phyloP scores from a whole-genome alignment of 345 rosid genomes.

The Lumnitzera racemosa region DNA sequence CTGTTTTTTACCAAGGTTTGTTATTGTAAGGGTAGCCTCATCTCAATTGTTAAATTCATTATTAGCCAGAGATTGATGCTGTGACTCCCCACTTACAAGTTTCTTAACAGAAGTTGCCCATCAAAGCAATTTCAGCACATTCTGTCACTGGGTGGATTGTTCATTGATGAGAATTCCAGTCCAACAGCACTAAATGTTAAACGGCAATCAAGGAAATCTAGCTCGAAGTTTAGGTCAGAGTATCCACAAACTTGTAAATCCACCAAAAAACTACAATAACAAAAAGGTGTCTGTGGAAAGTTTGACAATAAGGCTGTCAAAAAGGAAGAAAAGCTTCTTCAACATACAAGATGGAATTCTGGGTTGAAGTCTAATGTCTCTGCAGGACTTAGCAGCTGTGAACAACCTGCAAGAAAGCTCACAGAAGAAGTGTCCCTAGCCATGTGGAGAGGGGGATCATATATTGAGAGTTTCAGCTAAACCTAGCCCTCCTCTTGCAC shows the following conservation, averaged over 20 bases:
- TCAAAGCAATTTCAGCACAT: constrained; percentile 69
- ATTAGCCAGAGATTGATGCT: too few relatives aligned
- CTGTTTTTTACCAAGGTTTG: too few relatives aligned
- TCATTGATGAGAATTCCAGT: constrained; percentile 33
- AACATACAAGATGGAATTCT: constrained; percentile 67
- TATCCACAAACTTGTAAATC: constrained; percentile 21
- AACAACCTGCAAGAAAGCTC: constrained; percentile 7
- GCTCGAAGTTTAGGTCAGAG: constrained; percentile 51
- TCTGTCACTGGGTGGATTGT: constrained; percentile 62
- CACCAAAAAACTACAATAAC: constrained; percentile 29
- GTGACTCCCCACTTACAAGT: too few relatives aligned
- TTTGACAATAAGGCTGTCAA: constrained; percentile 17
- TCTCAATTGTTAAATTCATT: too few relatives aligned
- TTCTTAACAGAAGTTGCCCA: constrained; percentile 36
- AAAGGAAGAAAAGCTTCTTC: constrained; percentile 53
- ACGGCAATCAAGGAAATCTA: constrained; percentile 68
- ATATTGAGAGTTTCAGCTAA: constrained; percentile 9
- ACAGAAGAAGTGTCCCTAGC: constrained; percentile 22
- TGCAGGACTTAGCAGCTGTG: constrained; percentile 16
- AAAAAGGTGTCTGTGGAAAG: constrained; percentile 17
- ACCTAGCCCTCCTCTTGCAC: constrained; percentile 2
- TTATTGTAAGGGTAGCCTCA: too few relatives aligned
- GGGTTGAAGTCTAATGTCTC: constrained; percentile 39
- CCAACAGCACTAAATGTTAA: constrained; percentile 37
- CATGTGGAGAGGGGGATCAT: constrained; percentile 12